Base-by-base conservation (phyloP, 192 early-diverging fungal species). In the Powellomyces hirtus region DNA sequence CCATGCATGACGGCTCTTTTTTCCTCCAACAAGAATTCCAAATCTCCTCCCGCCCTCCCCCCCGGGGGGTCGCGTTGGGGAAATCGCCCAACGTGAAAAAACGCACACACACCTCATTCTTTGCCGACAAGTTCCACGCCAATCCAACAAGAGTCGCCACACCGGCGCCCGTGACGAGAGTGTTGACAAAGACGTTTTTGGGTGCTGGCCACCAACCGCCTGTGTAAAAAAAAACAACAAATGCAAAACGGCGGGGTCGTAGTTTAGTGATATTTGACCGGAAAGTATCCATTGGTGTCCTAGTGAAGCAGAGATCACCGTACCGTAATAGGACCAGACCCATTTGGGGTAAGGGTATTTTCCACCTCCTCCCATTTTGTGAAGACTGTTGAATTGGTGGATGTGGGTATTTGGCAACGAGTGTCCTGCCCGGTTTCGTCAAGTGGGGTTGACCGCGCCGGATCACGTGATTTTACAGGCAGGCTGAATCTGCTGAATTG, bases 141-240 rank as follows among this genome's bases (percentile, higher is more conserved):
- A 64, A 38, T n/a, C 73, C 59, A 10, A 71, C 56, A 29, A 76
- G 38, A 5, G 73, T 72, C 13, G 60, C 46, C 49, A 77, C 64
- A 35, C 57, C 66, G 36, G 31, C 58, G 0, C 59, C 56, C 7
- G 80, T 79, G 36, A 82, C 73, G 30, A 77, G 29, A 20, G 72
- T 50, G 75, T 82, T 82, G 33, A 53, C 38, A 16, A 61, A 42
- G 26, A 31, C 52, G 44, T 70, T 38, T 71, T 82, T 79, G 31
- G 81, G 81, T 35, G 52, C 44, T 8, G 75, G 69, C 75, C 75
- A 77, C 77, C 77, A 83, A 14, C 78, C 81, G 27, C 81, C 81
- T 66, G 55, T 24, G 3, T n/a, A n/a, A 37, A 35, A 62, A 52
- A 20, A 1, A 20, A 38, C 26, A 0, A 44, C 8, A 30, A 63